Evolutionary conservation across 2,329 filamentous ascomycete species (phyloP), one percentile per base, ranked within the genome.

Genomic region (Chaetothyriales sp.): DNA sequence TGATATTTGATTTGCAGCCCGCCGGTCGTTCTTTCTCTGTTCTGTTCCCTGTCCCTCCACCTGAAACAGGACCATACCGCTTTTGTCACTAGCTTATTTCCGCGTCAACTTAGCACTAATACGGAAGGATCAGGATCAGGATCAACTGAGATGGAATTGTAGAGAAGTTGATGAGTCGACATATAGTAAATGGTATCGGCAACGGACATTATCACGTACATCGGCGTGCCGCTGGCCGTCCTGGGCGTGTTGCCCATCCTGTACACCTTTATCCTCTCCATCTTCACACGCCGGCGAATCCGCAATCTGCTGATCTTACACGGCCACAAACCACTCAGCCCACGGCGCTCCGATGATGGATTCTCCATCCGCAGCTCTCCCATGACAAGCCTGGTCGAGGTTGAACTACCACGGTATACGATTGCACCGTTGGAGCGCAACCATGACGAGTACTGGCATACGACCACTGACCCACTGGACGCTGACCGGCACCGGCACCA

Each of bases 371-470:
- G 80, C 44, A 77, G 76, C 61, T 78, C 80, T 52, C 72, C 83
- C 1, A 76, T 83, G 55, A 81, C 81, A 52, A 76, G 78, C 42
- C 72, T 82, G 49, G 80, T 83, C 39, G 79, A 83, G 61, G 76
- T 83, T 36, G 79, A 83, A 59, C 68, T 83, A 39, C 79, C 79
- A 3, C 73, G 79, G 1, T 81, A 79, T 58, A 79, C 77, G 3
- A 78, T 82, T 46, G 77, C 75, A 50, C 80, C 79, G 0, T 69
- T 76, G 58, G 75, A 81, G 55, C 70, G 79, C 20, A 73, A 74
- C 53, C 70, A 74, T 10, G 64, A 69, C 0, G 70, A 76, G 48
- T 83, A 83, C 64, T 83, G 80, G 76, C 66, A 67, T 12, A 65
- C 79, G 2, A 73, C 73, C 42, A 20, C 18, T 12, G 50, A 53